A percentile compares a stretch with the other conserved stretches of the same genome.
Evolutionary conservation across 306 rosid genomes (phyloP).

Genomic region (Hylodesmum podocarpum): DNA sequence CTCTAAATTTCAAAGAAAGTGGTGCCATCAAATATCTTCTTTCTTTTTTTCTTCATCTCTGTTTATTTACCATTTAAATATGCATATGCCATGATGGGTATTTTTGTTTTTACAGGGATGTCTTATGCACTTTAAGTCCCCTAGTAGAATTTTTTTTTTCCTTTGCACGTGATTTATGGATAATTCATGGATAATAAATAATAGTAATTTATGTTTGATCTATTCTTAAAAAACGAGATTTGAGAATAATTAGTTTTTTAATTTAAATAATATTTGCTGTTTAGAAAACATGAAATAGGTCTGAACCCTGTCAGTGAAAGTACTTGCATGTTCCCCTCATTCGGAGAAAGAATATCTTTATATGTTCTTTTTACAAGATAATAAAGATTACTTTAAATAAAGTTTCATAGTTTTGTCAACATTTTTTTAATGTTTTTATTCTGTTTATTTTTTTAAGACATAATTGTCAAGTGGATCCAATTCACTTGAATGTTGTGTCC

Average conservation of each 20-base stretch:
- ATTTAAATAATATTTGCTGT: background rate
- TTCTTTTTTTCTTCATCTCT: background rate
- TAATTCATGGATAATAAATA: background rate
- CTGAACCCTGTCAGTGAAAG: no score
- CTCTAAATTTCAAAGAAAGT: slow-evolving; percentile 5
- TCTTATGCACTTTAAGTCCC: background rate
- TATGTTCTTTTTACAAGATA: background rate
- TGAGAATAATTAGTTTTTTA: background rate
- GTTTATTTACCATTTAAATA: background rate
- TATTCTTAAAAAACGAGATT: background rate
- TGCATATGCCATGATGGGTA: background rate
- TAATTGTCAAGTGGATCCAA: no score
- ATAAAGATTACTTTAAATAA: no score
- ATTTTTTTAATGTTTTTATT: no score
- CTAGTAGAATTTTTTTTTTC: background rate
- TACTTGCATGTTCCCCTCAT: background rate
- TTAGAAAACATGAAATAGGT: background rate
- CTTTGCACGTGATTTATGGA: background rate
- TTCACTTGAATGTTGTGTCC: no score
- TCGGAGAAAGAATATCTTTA: background rate
- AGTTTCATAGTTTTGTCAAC: background rate
- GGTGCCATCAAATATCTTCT: background rate
- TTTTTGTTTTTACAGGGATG: background rate
- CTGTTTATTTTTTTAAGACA: no score
- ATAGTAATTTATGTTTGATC: background rate